phyloP scores from a whole-genome alignment of 2,329 filamentous ascomycete species.

The Monascus ruber region DNA sequence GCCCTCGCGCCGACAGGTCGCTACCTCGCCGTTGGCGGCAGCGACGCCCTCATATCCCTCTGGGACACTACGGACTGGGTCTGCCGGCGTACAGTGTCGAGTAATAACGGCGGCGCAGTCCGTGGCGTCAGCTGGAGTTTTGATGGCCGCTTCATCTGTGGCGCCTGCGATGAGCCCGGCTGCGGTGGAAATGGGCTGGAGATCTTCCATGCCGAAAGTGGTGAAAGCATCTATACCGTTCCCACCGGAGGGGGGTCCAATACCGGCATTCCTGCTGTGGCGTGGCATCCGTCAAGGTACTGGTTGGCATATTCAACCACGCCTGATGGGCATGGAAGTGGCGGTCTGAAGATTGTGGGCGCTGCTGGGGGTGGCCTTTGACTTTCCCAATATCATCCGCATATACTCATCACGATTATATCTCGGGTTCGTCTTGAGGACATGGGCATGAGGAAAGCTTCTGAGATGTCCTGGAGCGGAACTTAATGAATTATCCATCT shows the following conservation, averaged over 20 bases:
- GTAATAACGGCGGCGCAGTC: slow-evolving; percentile 33
- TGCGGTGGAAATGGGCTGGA: slow-evolving; percentile 34
- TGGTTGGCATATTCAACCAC: slow-evolving; percentile 39
- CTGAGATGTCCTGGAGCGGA: too few species aligned
- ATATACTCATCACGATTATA: too few species aligned
- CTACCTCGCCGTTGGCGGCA: slow-evolving; percentile 38
- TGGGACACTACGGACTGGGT: slow-evolving; percentile 43
- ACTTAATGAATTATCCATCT: too few species aligned
- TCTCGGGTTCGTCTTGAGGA: too few species aligned
- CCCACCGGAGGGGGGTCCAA: slow-evolving; percentile 24
- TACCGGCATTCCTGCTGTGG: slow-evolving; percentile 34
- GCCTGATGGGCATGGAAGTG: slow-evolving; percentile 29
- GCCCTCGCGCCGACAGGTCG: slow-evolving; percentile 36
- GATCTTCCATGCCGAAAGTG: slow-evolving; percentile 40
- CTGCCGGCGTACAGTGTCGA: slow-evolving; percentile 37
- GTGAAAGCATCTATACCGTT: slow-evolving; percentile 37
- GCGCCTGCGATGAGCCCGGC: slow-evolving; percentile 36
- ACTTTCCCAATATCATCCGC: neutral
- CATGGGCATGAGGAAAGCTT: too few species aligned
- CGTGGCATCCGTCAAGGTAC: slow-evolving; percentile 40
- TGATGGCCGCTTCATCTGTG: slow-evolving; percentile 38
- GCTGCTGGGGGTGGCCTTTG: slow-evolving; percentile 31
- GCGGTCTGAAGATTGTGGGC: slow-evolving; percentile 38
- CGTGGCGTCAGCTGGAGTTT: slow-evolving; percentile 40
- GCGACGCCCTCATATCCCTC: slow-evolving; percentile 39